A percentile compares a stretch with the other conserved stretches of the same genome.
phyloP scores from a whole-genome alignment of 805 yeast genomes.

The Metschnikowia cerradonensis region DNA sequence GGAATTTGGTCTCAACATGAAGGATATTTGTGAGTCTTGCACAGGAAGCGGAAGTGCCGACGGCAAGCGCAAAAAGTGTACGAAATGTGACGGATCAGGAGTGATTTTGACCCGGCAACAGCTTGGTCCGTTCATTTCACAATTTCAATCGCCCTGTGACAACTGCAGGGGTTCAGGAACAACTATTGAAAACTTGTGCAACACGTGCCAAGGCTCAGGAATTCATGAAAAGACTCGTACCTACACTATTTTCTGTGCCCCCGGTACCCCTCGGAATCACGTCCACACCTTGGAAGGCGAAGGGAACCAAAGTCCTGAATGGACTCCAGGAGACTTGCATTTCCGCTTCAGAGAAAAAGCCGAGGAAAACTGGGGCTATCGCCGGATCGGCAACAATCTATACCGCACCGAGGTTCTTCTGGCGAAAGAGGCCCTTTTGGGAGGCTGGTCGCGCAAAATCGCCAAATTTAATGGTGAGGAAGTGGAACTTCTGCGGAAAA shows the following conservation, averaged over 20 bases:
- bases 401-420: slow-evolving; percentile 79
- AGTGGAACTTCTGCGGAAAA: slow-evolving; percentile 42
- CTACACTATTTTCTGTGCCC: slow-evolving; percentile 58
- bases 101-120: slow-evolving; percentile 60
- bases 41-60: slow-evolving; percentile 84
- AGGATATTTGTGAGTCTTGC: slow-evolving; percentile 73
- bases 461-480: slow-evolving; percentile 59
- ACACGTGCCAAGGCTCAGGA: slow-evolving; percentile 66
- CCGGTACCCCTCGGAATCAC: slow-evolving; percentile 66
- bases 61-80: slow-evolving; percentile 63
- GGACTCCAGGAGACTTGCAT: slow-evolving; percentile 74
- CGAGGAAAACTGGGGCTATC: slow-evolving; percentile 69
- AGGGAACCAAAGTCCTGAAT: slow-evolving; percentile 81
- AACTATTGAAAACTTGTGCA: slow-evolving; percentile 60
- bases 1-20: slow-evolving; percentile 62
- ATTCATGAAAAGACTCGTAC: slow-evolving; percentile 53
- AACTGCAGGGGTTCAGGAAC: slow-evolving; percentile 77
- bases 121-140: slow-evolving; percentile 87
- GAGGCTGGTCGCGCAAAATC: slow-evolving; percentile 76
- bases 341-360: slow-evolving; percentile 57
- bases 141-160: slow-evolving; percentile 74
- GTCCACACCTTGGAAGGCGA: slow-evolving; percentile 63
- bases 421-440: slow-evolving; percentile 65
- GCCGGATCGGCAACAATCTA: slow-evolving; percentile 70
- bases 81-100: slow-evolving; percentile 74